Base-by-base conservation (phyloP, 805 yeast species). In the Wickerhamiella kurtzmanii region DNA sequence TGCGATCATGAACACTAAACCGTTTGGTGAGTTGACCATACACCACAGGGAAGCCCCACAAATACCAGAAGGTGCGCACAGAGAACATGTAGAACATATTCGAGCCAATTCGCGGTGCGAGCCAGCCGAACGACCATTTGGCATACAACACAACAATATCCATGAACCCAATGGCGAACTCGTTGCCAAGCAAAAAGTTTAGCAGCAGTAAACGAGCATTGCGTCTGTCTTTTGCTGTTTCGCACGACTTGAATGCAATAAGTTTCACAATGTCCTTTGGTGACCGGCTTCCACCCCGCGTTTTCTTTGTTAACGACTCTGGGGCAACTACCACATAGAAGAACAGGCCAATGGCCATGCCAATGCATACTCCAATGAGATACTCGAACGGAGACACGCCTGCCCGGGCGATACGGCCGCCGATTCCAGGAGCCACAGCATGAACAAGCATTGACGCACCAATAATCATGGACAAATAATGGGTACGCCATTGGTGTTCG, bases 61-160 rank as follows among this genome's bases (percentile, higher is more conserved):
- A 37, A 1, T 49, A 48, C 54, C 54, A 51, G 3, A 36, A 25
- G 2, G 52, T 46, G 18, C 50, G 16, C 11, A 48, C 41, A 5
- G 48, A 28, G 25, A 46, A 48, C 17, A 46, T 25, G 28, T 17
- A 17, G 20, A 46, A 48, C 44, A 46, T 28, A 21, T 19, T 36
- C 22, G 44, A 37, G 6, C 54, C 54, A 15, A 51, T 22, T 6
- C 39, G 41, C 4, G 39, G 22, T 3, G 45, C 46, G n/a, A 19
- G 22, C 54, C 54, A 51, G 13, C 40, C 44, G 22, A 48, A 51
- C 1, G 8, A 35, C 42, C 44, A 49, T 44, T 51, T 51, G 2
- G 52, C 54, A 41, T 48, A 51, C 2, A 51, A 46, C 44, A 44
- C 22, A 25, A 48, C 44, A n/a, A 51, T n/a, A 22, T 48, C 54